Conservation (phyloP, 306 rosid species). For the Rosa lucieae region DNA sequence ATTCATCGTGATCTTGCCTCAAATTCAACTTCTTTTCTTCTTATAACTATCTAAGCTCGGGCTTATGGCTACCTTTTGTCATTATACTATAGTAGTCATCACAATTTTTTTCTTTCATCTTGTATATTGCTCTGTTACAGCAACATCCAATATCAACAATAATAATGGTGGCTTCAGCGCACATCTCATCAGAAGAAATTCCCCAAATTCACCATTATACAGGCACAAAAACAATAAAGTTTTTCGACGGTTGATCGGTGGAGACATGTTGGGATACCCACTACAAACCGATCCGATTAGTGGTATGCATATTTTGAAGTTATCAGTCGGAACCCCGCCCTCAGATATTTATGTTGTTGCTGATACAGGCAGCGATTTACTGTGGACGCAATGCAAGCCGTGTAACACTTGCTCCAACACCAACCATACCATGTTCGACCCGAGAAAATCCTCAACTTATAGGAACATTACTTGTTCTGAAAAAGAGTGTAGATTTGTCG, state of each 20-base stretch:
- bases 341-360: constrained; percentile 47
- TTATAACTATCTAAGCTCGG: neutral
- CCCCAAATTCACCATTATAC: constrained; percentile 18
- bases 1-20: neutral
- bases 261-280: neutral
- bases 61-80: neutral
- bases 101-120: neutral
- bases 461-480: neutral
- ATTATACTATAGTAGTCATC: neutral
- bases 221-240: neutral
- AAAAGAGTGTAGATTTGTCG: neutral
- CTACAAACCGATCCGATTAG: constrained; percentile 3
- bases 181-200: neutral
- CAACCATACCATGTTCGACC: constrained; percentile 42
- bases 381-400: constrained; percentile 58
- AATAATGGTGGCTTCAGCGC: neutral
- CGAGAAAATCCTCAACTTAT: constrained; percentile 42
- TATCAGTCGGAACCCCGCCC: constrained; percentile 59
- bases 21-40: neutral
- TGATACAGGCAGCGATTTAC: constrained; percentile 59
- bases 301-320: constrained; percentile 49
- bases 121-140: neutral
- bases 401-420: constrained; percentile 43
- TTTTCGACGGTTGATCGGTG: neutral
- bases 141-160: neutral